Base-by-base conservation (phyloP, 2,329 filamentous ascomycete genomes). In the Coniochaeta sp. region DNA sequence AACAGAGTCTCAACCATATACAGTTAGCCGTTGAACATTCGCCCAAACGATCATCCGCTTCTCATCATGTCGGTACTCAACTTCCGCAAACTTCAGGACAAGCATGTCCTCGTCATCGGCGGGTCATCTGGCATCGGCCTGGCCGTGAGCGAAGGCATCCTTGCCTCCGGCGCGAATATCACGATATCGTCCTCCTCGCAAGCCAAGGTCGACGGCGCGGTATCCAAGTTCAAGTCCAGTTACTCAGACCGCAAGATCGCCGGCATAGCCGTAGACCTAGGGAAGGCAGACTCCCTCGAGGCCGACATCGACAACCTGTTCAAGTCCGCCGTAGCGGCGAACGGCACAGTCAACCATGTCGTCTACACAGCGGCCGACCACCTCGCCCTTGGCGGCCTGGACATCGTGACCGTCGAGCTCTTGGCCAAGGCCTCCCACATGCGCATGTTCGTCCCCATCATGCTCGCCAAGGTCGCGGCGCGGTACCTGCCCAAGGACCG, bases 91-190 rank as follows among this genome's bases (percentile, higher is more conserved):
- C 69, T 76, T 19, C 67, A 70, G 22, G 65, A 66, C 64, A 68
- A 68, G 47, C 73, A 72, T 62, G 71, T 87, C 65, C 80, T 90
- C 44, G 72, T 89, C 67, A 77, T 89, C 55, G 87, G 87, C 52
- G 87, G 85, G 44, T 82, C 83, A 2, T 79, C 81, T 17, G 87
- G 87, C 58, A 85, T 89, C 44, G 87, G 86, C 34, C 84, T 79
- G 63, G 78, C 74, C 59, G 82, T 86, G 12, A 85, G 86, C 58
- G 80, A 87, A 74, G 81, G 79, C 2, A 73, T 77, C 16, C 68
- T 88, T 47, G 80, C 82, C 58, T 73, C 80, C 60, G 83, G 83
- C 36, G 81, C 81, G 42, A 70, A 68, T n/a, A 81, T 89, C 17
- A 79, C 76, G 54, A 79, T 89, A 66, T 81, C 82, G n/a, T 85